A percentile compares a stretch with the other conserved stretches of the same genome.
phyloP scores from a whole-genome alignment of 208 protist genomes.

The Eutreptiella sp. region DNA sequence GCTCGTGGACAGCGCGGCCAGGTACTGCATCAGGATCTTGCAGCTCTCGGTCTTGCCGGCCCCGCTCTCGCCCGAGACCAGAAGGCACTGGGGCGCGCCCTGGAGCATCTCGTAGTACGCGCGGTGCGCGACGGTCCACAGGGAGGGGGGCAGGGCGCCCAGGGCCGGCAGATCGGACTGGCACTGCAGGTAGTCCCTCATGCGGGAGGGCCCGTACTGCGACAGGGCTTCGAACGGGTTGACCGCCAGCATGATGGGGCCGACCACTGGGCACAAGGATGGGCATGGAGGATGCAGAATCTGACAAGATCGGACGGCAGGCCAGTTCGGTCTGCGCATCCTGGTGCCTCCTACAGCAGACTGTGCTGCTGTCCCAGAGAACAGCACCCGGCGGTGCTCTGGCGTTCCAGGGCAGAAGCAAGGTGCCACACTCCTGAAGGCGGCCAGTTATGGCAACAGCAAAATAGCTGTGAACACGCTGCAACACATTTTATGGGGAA shows the following conservation, averaged over 20 bases:
- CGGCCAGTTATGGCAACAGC: no score
- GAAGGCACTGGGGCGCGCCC: background rate
- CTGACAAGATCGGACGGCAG: no score
- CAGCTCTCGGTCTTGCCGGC: slow-evolving; percentile 21
- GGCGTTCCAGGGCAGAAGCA: no score
- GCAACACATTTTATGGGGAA: no score
- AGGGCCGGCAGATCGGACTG: slow-evolving; percentile 20
- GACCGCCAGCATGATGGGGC: slow-evolving; percentile 42
- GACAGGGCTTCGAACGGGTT: slow-evolving; percentile 46
- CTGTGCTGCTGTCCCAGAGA: no score
- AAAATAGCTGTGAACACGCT: no score
- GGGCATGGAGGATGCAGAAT: no score
- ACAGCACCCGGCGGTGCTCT: no score
- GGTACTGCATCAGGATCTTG: slow-evolving; percentile 14
- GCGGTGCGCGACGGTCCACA: background rate
- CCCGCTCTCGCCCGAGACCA: slow-evolving; percentile 11
- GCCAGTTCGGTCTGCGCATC: no score
- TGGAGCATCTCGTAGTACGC: background rate
- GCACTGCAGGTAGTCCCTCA: slow-evolving; percentile 37
- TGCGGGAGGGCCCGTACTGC: slow-evolving; percentile 34
- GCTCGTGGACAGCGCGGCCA: slow-evolving; percentile 5
- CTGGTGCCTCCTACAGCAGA: no score
- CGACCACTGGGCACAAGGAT: no score
- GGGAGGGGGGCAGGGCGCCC: slow-evolving; percentile 19
- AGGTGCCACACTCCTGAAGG: no score